Percentiles rank a stretch among this genome's conserved stretches.
These are phyloP conservation scores for Psilocybe sp. DNA, from an alignment of 768 basidiomycete species.

Conservation along the genomic window DNA sequence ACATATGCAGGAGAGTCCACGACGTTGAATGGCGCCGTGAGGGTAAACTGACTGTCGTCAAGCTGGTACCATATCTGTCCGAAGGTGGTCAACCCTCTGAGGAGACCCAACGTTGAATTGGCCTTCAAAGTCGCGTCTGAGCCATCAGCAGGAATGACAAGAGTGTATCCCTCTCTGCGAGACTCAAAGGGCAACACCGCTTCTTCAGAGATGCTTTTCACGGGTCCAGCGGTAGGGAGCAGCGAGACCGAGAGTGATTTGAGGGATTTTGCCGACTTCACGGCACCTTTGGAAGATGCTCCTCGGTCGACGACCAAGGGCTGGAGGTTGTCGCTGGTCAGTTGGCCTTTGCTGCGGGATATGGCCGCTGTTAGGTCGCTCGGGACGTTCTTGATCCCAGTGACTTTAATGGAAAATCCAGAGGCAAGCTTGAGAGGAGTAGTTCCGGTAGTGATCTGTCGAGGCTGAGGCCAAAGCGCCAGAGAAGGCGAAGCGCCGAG, in stretches of 20 bases:
- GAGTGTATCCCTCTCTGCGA: slow-evolving; percentile 61
- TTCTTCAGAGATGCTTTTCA: slow-evolving; percentile 52
- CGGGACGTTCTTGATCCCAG: slow-evolving; percentile 42
- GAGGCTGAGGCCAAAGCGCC: slow-evolving; percentile 39
- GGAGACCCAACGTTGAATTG: slow-evolving; percentile 64
- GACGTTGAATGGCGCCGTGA: slow-evolving; percentile 57
- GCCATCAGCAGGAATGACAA: slow-evolving; percentile 57
- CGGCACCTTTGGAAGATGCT: slow-evolving; percentile 38
- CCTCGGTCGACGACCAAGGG: slow-evolving; percentile 62
- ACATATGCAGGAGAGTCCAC: slow-evolving; percentile 66
- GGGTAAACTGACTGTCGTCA: slow-evolving; percentile 49
- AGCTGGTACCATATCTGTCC: slow-evolving; percentile 64
- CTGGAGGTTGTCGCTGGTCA: slow-evolving; percentile 55
- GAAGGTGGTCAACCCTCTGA: slow-evolving; percentile 76
- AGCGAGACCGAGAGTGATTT: slow-evolving; percentile 44
- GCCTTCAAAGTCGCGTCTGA: slow-evolving; percentile 52
- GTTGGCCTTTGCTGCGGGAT: slow-evolving; percentile 37
- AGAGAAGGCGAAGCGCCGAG: slow-evolving; percentile 18
- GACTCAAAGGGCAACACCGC: slow-evolving; percentile 46
- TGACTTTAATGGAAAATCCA: slow-evolving; percentile 39
- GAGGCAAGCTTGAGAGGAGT: slow-evolving; percentile 33
- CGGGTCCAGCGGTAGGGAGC: slow-evolving; percentile 19
- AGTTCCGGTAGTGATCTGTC: slow-evolving; percentile 39
- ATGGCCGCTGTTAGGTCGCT: slow-evolving; percentile 56
- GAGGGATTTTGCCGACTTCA: slow-evolving; percentile 41